Conservation (phyloP, 495 filamentous ascomycete genomes). For the Trichocladium antarcticum region DNA sequence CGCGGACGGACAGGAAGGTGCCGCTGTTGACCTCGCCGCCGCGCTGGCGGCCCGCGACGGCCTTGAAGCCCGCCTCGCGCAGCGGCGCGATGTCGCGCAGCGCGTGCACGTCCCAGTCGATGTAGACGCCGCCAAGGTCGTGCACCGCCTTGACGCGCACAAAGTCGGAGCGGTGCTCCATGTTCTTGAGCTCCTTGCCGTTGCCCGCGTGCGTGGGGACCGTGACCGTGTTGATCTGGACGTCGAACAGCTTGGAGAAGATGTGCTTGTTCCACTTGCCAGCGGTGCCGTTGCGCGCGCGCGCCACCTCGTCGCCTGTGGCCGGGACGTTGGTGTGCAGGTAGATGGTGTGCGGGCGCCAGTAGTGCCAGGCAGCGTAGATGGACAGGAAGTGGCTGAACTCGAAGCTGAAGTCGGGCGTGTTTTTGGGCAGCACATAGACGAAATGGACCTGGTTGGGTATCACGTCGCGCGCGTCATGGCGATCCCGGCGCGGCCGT, state of each 20-base stretch:
- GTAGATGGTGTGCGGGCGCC: constrained; percentile 9
- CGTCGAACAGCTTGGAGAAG: neutral
- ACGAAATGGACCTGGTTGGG: constrained; percentile 17
- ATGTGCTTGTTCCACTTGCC: constrained; percentile 22
- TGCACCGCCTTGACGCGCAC: constrained; percentile 5
- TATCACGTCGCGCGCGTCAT: no score
- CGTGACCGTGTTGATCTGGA: constrained; percentile 4
- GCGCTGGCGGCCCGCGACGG: constrained; percentile 6
- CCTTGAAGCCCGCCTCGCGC: constrained; percentile 8
- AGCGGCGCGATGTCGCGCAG: constrained; percentile 8
- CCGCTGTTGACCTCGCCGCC: constrained; percentile 16
- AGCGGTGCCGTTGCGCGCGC: constrained; percentile 37
- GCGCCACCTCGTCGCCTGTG: constrained; percentile 7
- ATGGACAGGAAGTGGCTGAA: constrained; percentile 19
- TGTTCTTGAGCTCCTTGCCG: constrained; percentile 4
- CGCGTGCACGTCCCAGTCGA: constrained; percentile 18
- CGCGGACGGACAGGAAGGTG: neutral
- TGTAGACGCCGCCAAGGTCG: constrained; percentile 14
- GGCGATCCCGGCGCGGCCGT: no score
- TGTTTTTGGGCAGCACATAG: constrained; percentile 8
- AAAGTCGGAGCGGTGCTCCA: constrained; percentile 19
- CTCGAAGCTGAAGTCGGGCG: constrained; percentile 9
- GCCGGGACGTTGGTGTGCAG: constrained; percentile 41
- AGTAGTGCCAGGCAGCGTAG: constrained; percentile 7
- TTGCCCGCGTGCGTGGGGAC: constrained; percentile 9